Percentiles rank a stretch among this genome's conserved stretches.
Conservation (phyloP, 2,329 filamentous ascomycete genomes). For the Penicillium digitatum region DNA sequence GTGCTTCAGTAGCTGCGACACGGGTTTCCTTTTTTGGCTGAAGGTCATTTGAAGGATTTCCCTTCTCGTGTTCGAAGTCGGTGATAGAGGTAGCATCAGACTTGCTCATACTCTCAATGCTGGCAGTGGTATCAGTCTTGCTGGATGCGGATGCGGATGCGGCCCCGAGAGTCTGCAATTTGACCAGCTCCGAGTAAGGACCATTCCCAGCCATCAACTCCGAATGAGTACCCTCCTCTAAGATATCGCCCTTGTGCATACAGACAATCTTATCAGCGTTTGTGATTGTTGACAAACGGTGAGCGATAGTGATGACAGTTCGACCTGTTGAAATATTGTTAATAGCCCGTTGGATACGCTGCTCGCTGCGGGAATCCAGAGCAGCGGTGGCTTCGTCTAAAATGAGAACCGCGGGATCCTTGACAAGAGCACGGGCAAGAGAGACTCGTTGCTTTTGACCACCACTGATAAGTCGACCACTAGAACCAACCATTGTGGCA, state of each 20-base stretch:
- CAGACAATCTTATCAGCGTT: slow-evolving; percentile 56
- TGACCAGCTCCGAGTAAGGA: slow-evolving; percentile 24
- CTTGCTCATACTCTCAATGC: slow-evolving; percentile 38
- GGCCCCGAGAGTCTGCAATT: slow-evolving; percentile 49
- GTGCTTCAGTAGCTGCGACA: slow-evolving; percentile 16
- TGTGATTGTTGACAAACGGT: slow-evolving; percentile 53
- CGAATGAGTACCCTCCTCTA: slow-evolving; percentile 51
- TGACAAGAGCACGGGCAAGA: slow-evolving; percentile 72
- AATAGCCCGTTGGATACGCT: slow-evolving; percentile 52
- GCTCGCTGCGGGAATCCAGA: slow-evolving; percentile 53
- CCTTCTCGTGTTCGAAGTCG: slow-evolving; percentile 24
- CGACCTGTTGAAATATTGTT: slow-evolving; percentile 55
- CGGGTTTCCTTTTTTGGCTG: slow-evolving; percentile 14
- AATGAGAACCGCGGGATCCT: slow-evolving; percentile 66
- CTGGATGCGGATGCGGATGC: slow-evolving; percentile 43
- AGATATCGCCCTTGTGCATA: slow-evolving; percentile 50
- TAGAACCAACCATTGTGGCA: slow-evolving; percentile 69
- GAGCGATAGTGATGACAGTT: slow-evolving; percentile 70
- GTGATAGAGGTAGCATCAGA: slow-evolving; percentile 27
- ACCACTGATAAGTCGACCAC: slow-evolving; percentile 67
- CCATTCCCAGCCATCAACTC: slow-evolving; percentile 50
- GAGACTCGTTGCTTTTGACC: slow-evolving; percentile 78
- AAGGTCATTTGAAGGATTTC: slow-evolving; percentile 1
- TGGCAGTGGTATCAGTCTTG: slow-evolving; percentile 49
- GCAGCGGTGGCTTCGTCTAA: slow-evolving; percentile 75